Evolutionary conservation across 331 rosid species (phyloP), one percentile per base, ranked within the genome.

Genomic region (Rhamnella rubrinervis): DNA sequence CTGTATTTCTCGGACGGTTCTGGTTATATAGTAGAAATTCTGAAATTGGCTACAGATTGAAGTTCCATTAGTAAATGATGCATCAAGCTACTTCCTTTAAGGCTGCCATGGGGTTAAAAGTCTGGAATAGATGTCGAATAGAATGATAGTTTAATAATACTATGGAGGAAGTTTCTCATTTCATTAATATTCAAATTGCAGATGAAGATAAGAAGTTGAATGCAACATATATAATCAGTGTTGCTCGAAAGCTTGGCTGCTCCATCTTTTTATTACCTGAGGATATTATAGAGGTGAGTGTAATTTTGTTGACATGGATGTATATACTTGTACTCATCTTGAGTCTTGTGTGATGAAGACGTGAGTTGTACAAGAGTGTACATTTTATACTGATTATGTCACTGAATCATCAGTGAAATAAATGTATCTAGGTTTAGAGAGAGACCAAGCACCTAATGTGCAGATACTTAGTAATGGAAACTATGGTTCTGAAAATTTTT

Each of bases 221-320:
- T 79, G 92, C 99, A 56, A 95, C 97, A 21, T 95, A 95, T 78
- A 95, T 91, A 71, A 89, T 95, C 84, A 95, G 99, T 73, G 96
- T 95, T n/a, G 99, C 99, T 51, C 86, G 99, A 70, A 95, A 91
- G 83, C 97, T 95, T n/a, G 99, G 99, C 58, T 95, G 99, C 81
- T 91, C 99, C 83, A 86, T 95, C 66, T 95, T 84, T 88, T 84
- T 95, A 82, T 84, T 95, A 74, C 97, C 99, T 15, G 99, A 95
- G 79, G 99, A 95, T 77, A 95, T 95, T 35, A 83, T 95, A 1
- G 96, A 89, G 95, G 99, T 91, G 75, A 77, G 62, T 41, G 63
- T 56, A 31, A 39, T 10, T 20, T n/a, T 61, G 41, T 50, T 8
- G 17, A 44, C 77, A 55, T 66, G 70, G 59, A 57, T 69, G 25